Percentiles rank a stretch among this genome's conserved stretches.
Conservation (phyloP, 768 basidiomycete genomes). For the Nidularia pulvinata region DNA sequence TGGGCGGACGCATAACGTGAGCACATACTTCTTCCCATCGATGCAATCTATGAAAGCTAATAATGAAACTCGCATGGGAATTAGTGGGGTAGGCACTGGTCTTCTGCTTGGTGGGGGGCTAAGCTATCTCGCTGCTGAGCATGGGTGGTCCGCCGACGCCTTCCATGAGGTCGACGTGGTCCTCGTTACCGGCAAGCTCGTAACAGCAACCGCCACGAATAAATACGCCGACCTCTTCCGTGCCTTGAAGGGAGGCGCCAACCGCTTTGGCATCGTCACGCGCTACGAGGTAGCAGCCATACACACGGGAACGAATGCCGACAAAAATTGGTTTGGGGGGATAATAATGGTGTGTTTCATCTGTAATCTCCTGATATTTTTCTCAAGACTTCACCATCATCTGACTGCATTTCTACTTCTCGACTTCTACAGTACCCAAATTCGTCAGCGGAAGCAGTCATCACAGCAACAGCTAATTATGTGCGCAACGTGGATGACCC, state of each 20-base stretch:
- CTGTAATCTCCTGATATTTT: background rate
- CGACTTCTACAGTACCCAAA: conserved; percentile 13
- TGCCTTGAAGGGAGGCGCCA: conserved; percentile 43
- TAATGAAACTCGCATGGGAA: background rate
- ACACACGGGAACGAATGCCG: conserved; percentile 32
- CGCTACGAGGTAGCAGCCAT: conserved; percentile 36
- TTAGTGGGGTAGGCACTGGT: conserved; percentile 39
- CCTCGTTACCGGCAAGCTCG: conserved; percentile 32
- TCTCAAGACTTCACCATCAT: too few species aligned
- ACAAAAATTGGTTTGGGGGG: conserved; percentile 37
- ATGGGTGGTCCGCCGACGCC: conserved; percentile 38
- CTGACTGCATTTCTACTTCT: background rate
- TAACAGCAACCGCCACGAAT: conserved; percentile 39
- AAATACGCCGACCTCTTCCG: conserved; percentile 39
- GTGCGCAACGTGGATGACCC: conserved; percentile 18
- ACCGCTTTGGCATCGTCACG: conserved; percentile 44
- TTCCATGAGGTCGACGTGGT: conserved; percentile 39
- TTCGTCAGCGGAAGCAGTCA: conserved; percentile 18
- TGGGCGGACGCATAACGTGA: conserved; percentile 35
- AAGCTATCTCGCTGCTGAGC: conserved; percentile 32
- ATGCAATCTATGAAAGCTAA: background rate
- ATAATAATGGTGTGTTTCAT: conserved; percentile 24
- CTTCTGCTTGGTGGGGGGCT: conserved; percentile 42
- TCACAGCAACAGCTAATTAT: conserved; percentile 19
- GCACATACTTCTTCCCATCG: background rate